Conservation (phyloP, 2,329 filamentous ascomycete species). For the Penicillium sp. region DNA sequence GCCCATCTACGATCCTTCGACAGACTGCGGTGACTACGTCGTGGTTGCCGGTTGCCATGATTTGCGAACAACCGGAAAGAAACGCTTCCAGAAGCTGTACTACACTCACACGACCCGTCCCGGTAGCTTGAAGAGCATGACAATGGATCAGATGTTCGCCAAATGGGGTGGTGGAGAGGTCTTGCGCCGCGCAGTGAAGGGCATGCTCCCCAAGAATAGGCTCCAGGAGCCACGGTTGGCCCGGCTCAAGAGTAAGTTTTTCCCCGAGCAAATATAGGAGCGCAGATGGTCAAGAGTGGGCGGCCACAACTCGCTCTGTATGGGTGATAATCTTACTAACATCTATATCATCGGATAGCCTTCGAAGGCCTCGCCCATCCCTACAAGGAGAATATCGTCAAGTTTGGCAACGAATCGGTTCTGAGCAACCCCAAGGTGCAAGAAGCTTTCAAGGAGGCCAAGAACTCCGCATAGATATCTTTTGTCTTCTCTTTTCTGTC, state of each 20-base stretch:
- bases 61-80: constrained; percentile 86
- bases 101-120: constrained; percentile 92
- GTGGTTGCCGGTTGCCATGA: constrained; percentile 89
- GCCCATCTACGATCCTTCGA: constrained; percentile 94
- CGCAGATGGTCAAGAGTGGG: neutral
- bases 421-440: constrained; percentile 41
- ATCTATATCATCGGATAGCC: constrained; percentile 50
- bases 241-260: constrained; percentile 73
- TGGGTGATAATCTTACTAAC: constrained; percentile 12
- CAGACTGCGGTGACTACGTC: constrained; percentile 98
- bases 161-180: constrained; percentile 95
- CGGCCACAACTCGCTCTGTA: too few relatives aligned
- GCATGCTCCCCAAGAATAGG: constrained; percentile 97
- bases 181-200: constrained; percentile 85
- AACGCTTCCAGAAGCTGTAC: constrained; percentile 92
- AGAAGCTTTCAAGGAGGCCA: constrained; percentile 41
- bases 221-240: constrained; percentile 85
- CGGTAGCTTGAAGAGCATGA: constrained; percentile 82
- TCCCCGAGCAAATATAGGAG: neutral
- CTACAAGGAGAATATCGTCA: constrained; percentile 84
- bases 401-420: constrained; percentile 63
- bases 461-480: constrained; percentile 27
- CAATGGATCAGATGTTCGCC: constrained; percentile 91
- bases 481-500: constrained; percentile 7
- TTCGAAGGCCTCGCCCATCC: constrained; percentile 94